Evolutionary conservation across 768 basidiomycete species (phyloP), one percentile per base, ranked within the genome.

Genomic region (Kwoniella mangroviensis): DNA sequence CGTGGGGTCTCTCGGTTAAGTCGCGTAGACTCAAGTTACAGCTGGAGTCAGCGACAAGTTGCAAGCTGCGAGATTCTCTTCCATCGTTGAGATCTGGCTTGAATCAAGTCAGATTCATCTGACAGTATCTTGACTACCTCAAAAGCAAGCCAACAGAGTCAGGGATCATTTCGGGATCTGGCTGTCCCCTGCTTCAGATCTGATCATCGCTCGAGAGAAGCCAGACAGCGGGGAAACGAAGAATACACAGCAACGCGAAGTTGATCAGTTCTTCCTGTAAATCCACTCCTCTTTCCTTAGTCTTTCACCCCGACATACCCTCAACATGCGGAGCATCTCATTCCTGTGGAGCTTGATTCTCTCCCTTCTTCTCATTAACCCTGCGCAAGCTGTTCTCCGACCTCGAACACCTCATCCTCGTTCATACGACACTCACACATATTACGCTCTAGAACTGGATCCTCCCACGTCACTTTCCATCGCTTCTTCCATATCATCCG

Each of bases 371-470:
- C 51, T 72, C 9, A 15, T 52, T 12, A 17, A 69, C 2, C 41
- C 67, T 21, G 21, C 71, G 11, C 42, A 53, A 22, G 49, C 70
- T 15, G 49, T 65, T 21, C 24, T 73, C 10, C 58, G 42, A 19
- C 78, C 75, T 34, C 70, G 73, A 12, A 57, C 56, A 54, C 78
- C 78, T 11, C 74, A 73, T 62, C 73, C 72, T 3, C 59, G 77
- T 55, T 65, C 72, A 34, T 87, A 87, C 80, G 74, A 80, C 34
- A 84, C 86, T 4, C 85, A 86, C 83, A 86, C 90, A 75, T 98
- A 99, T 85, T 98, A 95, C 85, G 83, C 84, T 21, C 73, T 86
- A 67, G 83, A 85, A 67, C 75, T 84, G 76, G 83, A 86, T 74
- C 88, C 91, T 1, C 15, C 63, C 55, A 75, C 79, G 6, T 81